A percentile compares a stretch with the other conserved stretches of the same genome.
phyloP scores from a whole-genome alignment of 1,284 basidiomycete genomes.

The Sparassis latifolia region DNA sequence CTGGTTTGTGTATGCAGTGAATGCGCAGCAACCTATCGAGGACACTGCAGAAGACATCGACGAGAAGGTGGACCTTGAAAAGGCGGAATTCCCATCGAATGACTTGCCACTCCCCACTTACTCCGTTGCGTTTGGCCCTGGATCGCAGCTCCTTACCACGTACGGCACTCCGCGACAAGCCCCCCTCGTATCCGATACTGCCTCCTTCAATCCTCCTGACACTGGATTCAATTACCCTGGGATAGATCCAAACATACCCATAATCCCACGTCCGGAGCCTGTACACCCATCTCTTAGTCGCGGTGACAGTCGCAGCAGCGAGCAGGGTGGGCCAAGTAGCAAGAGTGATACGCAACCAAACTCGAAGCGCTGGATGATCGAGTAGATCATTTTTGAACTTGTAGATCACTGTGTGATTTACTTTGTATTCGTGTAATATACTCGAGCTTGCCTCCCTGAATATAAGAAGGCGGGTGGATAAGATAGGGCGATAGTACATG shows the following conservation, averaged over 20 bases:
- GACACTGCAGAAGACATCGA: conserved; percentile 43
- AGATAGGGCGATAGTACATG: no score
- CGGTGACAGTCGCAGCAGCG: conserved; percentile 2
- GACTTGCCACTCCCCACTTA: conserved; percentile 46
- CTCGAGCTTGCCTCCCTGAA: neutral
- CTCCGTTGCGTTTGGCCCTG: conserved; percentile 40
- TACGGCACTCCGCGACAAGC: conserved; percentile 34
- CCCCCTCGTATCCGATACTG: conserved; percentile 41
- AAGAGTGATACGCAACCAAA: conserved; percentile 7
- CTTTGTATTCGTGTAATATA: conserved; percentile 10
- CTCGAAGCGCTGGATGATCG: conserved; percentile 49
- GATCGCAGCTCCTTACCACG: conserved; percentile 23
- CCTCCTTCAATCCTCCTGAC: conserved; percentile 36
- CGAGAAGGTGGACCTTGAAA: conserved; percentile 38
- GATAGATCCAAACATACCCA: no score
- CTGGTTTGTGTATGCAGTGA: conserved; percentile 34
- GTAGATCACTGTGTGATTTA: conserved; percentile 14
- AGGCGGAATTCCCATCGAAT: conserved; percentile 57
- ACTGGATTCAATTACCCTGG: conserved; percentile 7
- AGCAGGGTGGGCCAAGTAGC: conserved; percentile 1
- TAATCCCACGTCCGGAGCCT: no score
- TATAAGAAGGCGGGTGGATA: no score
- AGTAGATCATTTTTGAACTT: conserved; percentile 28
- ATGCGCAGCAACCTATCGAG: conserved; percentile 44
- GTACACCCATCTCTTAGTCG: neutral